Conservation (phyloP, 1,284 basidiomycete species). For the Ustilago trichophora region DNA sequence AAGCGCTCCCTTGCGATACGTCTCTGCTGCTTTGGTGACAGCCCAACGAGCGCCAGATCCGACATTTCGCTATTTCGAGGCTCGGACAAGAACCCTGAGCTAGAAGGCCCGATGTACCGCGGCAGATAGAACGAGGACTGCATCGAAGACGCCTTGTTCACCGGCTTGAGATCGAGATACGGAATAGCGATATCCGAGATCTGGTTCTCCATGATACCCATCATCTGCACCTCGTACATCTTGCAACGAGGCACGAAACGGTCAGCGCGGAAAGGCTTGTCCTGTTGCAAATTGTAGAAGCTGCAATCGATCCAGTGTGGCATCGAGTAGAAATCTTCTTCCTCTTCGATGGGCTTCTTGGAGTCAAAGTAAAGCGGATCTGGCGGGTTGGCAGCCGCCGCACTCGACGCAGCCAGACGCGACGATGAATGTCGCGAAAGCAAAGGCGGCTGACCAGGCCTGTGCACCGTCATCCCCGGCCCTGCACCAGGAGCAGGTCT, state of each 20-base stretch:
- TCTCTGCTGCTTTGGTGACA: constrained; percentile 41
- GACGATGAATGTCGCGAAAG: constrained; percentile 33
- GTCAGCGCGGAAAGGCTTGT: constrained; percentile 61
- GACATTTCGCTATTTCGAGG: constrained; percentile 33
- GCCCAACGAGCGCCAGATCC: constrained; percentile 34
- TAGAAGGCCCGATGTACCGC: constrained; percentile 25
- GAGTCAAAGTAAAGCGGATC: constrained; percentile 61
- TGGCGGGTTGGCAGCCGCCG: constrained; percentile 32
- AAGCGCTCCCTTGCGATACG: constrained; percentile 56
- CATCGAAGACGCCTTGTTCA: constrained; percentile 39
- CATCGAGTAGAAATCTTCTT: constrained; percentile 58
- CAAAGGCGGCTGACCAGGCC: constrained; percentile 20
- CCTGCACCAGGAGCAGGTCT: constrained; percentile 19
- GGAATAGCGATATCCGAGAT: constrained; percentile 63
- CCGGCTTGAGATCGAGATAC: constrained; percentile 54
- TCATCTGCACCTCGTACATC: constrained; percentile 66
- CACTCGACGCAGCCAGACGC: constrained; percentile 9
- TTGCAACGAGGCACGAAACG: constrained; percentile 66
- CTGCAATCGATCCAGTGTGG: constrained; percentile 66
- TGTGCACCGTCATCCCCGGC: constrained; percentile 30
- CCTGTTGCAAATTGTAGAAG: constrained; percentile 66
- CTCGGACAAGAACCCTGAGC: constrained; percentile 40
- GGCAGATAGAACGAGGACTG: constrained; percentile 47
- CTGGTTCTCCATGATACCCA: constrained; percentile 64
- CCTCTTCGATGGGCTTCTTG: constrained; percentile 27